phyloP scores from a whole-genome alignment of 176 grass and related monocot species.

The Neostapfia colusana region DNA sequence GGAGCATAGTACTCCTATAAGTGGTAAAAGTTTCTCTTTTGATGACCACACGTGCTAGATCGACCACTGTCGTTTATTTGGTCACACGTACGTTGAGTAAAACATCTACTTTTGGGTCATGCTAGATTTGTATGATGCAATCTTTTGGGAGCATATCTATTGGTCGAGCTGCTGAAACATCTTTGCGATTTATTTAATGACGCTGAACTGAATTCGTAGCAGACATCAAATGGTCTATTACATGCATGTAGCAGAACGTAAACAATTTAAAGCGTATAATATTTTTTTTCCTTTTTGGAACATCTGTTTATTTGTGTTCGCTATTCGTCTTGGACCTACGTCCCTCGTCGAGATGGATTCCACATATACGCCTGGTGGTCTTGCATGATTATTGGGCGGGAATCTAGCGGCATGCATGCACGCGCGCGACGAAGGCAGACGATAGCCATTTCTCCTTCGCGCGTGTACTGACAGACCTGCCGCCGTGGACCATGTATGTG shows the following conservation, averaged over 20 bases:
- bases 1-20: too few relatives aligned
- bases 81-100: background rate
- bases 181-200: too few relatives aligned
- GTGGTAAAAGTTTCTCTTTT: too few relatives aligned
- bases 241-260: background rate
- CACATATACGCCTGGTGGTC: background rate
- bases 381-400: slow-evolving; percentile 26
- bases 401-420: slow-evolving; percentile 36
- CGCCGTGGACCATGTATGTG: background rate
- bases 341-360: slow-evolving; percentile 5
- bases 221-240: background rate
- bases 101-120: background rate
- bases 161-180: background rate
- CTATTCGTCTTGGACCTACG: background rate
- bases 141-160: background rate
- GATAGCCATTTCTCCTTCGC: background rate
- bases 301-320: background rate
- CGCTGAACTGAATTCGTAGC: background rate
- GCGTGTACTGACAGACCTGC: slow-evolving; percentile 4
- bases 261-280: background rate
- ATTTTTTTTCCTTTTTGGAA: background rate
- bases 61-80: too few relatives aligned
- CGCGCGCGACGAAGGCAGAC: background rate
- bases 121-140: background rate
- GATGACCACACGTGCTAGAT: too few relatives aligned